A percentile compares a stretch with the other conserved stretches of the same genome.
Conservation (phyloP, 352 stramenopile species). For the Globisporangium iwayamae region DNA sequence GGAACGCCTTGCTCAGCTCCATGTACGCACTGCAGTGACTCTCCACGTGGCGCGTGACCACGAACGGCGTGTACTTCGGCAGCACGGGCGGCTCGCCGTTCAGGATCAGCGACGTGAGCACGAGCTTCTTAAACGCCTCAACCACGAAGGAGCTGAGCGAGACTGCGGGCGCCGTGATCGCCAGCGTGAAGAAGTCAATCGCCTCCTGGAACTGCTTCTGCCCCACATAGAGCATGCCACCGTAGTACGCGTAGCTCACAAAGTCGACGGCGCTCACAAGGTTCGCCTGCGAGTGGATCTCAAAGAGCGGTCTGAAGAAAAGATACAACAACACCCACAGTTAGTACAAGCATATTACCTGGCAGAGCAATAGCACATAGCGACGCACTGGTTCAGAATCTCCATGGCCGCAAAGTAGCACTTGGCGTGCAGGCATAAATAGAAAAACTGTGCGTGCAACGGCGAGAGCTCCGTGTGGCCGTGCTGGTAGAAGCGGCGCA, state of each 20-base stretch:
- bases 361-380: neutral
- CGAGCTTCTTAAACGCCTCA: slow-evolving; percentile 81
- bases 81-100: slow-evolving; percentile 47
- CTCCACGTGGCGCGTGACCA: slow-evolving; percentile 68
- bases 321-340: slow-evolving; percentile 7
- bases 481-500: slow-evolving; percentile 58
- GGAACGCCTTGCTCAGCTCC: slow-evolving; percentile 57
- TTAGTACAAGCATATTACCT: neutral
- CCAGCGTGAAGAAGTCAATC: slow-evolving; percentile 67
- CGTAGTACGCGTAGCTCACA: slow-evolving; percentile 83
- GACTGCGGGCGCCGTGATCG: slow-evolving; percentile 66
- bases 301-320: slow-evolving; percentile 54
- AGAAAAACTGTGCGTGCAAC: slow-evolving; percentile 68
- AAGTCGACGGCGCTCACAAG: slow-evolving; percentile 61
- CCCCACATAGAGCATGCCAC: slow-evolving; percentile 64
- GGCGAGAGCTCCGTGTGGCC: slow-evolving; percentile 54
- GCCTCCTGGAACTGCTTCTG: slow-evolving; percentile 77
- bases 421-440: slow-evolving; percentile 79
- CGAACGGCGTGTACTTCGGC: slow-evolving; percentile 79
- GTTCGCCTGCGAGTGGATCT: slow-evolving; percentile 60
- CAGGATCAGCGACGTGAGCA: slow-evolving; percentile 64
- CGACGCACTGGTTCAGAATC: slow-evolving; percentile 59
- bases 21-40: slow-evolving; percentile 59
- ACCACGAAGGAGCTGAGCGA: slow-evolving; percentile 77
- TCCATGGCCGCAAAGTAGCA: slow-evolving; percentile 71